These are phyloP conservation scores for Aegilops bicornis DNA, from an alignment of 176 grass and related monocot species.

Conservation along the genomic window DNA sequence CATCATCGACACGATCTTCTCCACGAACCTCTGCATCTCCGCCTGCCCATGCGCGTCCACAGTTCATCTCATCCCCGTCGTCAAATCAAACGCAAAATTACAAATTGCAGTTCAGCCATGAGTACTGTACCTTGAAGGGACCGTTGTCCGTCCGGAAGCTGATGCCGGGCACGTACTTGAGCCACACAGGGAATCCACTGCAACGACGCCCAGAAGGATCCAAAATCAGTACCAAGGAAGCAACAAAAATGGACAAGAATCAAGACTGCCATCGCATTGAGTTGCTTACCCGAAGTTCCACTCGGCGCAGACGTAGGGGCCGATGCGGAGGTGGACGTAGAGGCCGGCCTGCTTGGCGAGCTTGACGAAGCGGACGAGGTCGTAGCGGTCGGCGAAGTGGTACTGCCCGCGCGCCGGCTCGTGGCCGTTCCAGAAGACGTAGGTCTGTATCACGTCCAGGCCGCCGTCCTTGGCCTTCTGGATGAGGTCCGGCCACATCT, in stretches of 20 bases:
- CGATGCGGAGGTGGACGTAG: conserved; percentile 86
- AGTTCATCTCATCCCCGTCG: too few species aligned
- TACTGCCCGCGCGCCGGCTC: conserved; percentile 85
- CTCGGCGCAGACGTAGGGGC: conserved; percentile 93
- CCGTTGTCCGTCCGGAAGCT: conserved; percentile 89
- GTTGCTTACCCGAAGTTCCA: conserved; percentile 77
- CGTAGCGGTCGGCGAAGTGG: conserved; percentile 84
- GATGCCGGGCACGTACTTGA: conserved; percentile 95
- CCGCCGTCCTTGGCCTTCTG: conserved; percentile 97
- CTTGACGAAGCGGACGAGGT: conserved; percentile 94
- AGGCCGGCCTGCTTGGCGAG: conserved; percentile 78
- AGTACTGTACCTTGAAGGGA: conserved; percentile 71
- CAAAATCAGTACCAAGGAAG: neutral
- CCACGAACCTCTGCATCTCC: conserved; percentile 81
- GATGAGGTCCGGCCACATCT: conserved; percentile 99
- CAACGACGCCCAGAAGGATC: neutral
- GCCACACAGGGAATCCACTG: conserved; percentile 96
- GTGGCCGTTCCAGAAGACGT: conserved; percentile 99
- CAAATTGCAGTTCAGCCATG: too few species aligned
- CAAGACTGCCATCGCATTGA: neutral
- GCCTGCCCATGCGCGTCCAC: conserved; percentile 33
- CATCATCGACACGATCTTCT: conserved; percentile 97
- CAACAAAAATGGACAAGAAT: neutral
- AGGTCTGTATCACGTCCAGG: conserved; percentile 87
- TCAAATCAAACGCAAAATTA: too few species aligned